Evolutionary conservation across 164 flowering plant species (phyloP).

Genomic region (Aristolochia fimbriata): DNA sequence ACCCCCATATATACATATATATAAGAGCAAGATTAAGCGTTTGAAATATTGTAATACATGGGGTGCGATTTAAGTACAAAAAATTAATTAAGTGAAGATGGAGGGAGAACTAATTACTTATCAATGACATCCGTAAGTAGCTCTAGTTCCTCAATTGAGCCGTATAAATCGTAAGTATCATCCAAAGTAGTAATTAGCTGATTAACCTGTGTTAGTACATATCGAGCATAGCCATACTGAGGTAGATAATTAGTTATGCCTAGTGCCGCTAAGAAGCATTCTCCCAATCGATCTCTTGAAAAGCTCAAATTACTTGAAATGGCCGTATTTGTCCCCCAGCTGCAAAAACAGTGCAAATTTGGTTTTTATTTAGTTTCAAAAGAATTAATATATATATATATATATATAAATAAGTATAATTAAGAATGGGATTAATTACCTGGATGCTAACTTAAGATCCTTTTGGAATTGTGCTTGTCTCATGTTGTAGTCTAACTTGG

Average conservation of each 20-base stretch:
- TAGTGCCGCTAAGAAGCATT: conserved; percentile 1
- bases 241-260: neutral
- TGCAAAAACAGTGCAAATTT: neutral
- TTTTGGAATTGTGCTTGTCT: conserved; percentile 30
- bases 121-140: conserved; percentile 1
- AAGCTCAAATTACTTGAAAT: conserved; percentile 18
- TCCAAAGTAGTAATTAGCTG: neutral
- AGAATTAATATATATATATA: no score
- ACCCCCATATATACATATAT: no score
- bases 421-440: conserved; percentile 12
- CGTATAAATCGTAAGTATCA: conserved; percentile 3
- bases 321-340: conserved; percentile 40
- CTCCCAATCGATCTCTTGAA: conserved; percentile 3
- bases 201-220: neutral
- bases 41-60: no score
- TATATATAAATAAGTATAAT: no score
- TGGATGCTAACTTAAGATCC: conserved; percentile 20
- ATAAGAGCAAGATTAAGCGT: no score
- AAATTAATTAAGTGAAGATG: no score
- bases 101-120: neutral
- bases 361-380: no score
- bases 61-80: neutral
- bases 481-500: conserved; percentile 33
- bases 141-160: conserved; percentile 2
- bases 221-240: neutral